Percentiles rank a stretch among this genome's conserved stretches.
These are phyloP conservation scores for Globisporangium rhizosaccharum DNA, from an alignment of 352 stramenopile genomes.

Conservation along the genomic window DNA sequence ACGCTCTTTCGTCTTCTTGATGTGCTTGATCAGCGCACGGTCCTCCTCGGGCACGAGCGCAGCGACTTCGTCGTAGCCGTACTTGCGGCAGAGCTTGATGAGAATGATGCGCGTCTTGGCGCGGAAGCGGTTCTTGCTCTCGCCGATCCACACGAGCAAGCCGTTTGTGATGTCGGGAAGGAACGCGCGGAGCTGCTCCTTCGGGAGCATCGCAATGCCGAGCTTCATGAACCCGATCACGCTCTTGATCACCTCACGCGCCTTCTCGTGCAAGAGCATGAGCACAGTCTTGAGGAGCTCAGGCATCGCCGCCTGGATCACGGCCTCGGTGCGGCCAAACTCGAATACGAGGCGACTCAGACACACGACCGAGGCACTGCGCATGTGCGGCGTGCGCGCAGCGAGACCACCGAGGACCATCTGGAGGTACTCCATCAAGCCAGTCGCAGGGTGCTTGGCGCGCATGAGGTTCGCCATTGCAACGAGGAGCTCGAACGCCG, in stretches of 20 bases:
- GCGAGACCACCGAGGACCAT: slow-evolving; percentile 91
- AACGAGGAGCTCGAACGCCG: slow-evolving; percentile 80
- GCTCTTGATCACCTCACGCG: slow-evolving; percentile 95
- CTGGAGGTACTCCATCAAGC: slow-evolving; percentile 88
- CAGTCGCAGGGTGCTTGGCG: slow-evolving; percentile 50
- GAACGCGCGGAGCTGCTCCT: slow-evolving; percentile 87
- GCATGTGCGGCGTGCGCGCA: slow-evolving; percentile 93
- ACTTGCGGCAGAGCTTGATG: slow-evolving; percentile 93
- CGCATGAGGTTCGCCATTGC: slow-evolving; percentile 78
- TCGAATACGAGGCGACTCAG: slow-evolving; percentile 94
- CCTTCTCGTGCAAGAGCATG: slow-evolving; percentile 91
- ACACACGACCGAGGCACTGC: slow-evolving; percentile 92
- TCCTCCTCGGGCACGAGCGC: slow-evolving; percentile 89
- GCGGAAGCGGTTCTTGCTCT: slow-evolving; percentile 94
- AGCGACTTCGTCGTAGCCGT: slow-evolving; percentile 90
- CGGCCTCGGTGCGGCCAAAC: slow-evolving; percentile 75
- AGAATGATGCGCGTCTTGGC: slow-evolving; percentile 95
- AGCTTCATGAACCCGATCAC: slow-evolving; percentile 96
- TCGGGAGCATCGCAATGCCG: slow-evolving; percentile 86
- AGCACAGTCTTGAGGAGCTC: slow-evolving; percentile 90
- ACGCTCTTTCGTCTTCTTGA: slow-evolving; percentile 93
- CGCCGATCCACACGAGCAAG: slow-evolving; percentile 90
- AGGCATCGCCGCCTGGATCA: slow-evolving; percentile 76
- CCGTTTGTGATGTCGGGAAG: slow-evolving; percentile 90
- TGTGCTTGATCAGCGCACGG: slow-evolving; percentile 91